phyloP scores from a whole-genome alignment of 2,329 filamentous ascomycete genomes.

The Epichloe bromicola region DNA sequence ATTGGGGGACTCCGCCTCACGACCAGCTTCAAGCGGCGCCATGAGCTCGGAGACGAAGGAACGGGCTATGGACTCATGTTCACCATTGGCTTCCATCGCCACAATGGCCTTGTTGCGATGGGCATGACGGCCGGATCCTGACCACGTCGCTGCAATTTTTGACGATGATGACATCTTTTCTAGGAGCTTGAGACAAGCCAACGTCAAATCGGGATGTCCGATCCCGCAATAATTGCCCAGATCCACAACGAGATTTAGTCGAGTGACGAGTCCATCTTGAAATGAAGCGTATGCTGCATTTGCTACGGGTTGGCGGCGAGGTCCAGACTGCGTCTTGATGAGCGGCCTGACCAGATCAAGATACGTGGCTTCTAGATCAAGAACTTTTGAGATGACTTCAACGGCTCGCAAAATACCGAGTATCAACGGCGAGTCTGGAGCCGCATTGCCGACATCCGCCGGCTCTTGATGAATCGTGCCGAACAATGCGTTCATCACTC shows the following conservation, averaged over 20 bases:
- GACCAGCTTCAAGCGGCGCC: constrained; percentile 58
- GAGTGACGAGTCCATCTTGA: constrained; percentile 78
- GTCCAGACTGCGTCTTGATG: constrained; percentile 51
- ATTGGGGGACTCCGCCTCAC: constrained; percentile 51
- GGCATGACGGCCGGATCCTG: constrained; percentile 44
- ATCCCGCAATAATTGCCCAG: constrained; percentile 79
- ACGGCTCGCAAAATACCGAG: constrained; percentile 68
- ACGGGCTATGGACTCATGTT: constrained; percentile 66
- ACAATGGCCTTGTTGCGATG: constrained; percentile 77
- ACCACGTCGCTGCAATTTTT: constrained; percentile 61
- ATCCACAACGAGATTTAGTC: constrained; percentile 66
- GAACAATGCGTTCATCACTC: constrained; percentile 69
- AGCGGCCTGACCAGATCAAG: constrained; percentile 75
- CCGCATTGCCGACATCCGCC: constrained; percentile 55
- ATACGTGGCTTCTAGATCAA: constrained; percentile 85
- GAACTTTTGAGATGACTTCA: constrained; percentile 67
- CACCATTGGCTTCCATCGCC: constrained; percentile 69
- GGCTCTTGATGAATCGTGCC: constrained; percentile 65
- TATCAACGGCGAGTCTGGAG: constrained; percentile 69
- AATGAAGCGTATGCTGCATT: constrained; percentile 68
- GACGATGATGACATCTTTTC: constrained; percentile 77
- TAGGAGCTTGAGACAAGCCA: constrained; percentile 69
- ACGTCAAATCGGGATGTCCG: constrained; percentile 65
- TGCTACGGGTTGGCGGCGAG: constrained; percentile 48
- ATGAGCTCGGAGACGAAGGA: constrained; percentile 58